phyloP scores from a whole-genome alignment of 1,139 yeast genomes.

The Protomyces inouyei region DNA sequence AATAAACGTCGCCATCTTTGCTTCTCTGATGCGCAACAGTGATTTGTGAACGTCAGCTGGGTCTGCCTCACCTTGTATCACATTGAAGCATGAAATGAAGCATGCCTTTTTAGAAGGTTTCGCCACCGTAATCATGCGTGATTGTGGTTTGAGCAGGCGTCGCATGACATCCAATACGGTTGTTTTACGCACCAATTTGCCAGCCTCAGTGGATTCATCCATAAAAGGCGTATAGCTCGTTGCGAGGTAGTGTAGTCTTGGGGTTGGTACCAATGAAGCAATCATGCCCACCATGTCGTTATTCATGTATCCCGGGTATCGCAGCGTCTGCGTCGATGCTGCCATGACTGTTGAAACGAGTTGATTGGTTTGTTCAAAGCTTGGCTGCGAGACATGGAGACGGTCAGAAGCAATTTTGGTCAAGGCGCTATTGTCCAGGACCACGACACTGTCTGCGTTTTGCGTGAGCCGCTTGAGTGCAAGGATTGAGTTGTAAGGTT shows the following conservation, averaged over 20 bases:
- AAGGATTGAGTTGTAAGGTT: slow-evolving; percentile 84
- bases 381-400: slow-evolving; percentile 44
- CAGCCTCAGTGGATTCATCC: slow-evolving; percentile 52
- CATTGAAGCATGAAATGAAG: slow-evolving; percentile 69
- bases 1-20: slow-evolving; percentile 62
- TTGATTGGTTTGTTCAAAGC: slow-evolving; percentile 74
- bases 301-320: slow-evolving; percentile 91
- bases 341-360: slow-evolving; percentile 76
- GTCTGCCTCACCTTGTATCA: slow-evolving; percentile 68
- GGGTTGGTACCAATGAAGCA: slow-evolving; percentile 80
- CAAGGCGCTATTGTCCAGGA: slow-evolving; percentile 85
- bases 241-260: slow-evolving; percentile 78
- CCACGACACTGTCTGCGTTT: slow-evolving; percentile 77
- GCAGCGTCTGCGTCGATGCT: slow-evolving; percentile 74
- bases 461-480: slow-evolving; percentile 78
- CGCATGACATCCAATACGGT: slow-evolving; percentile 80
- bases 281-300: slow-evolving; percentile 77
- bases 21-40: slow-evolving; percentile 65
- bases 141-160: slow-evolving; percentile 72
- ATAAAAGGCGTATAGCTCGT: slow-evolving; percentile 88
- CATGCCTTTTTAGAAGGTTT: slow-evolving; percentile 42
- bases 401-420: slow-evolving; percentile 58
- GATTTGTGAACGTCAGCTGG: slow-evolving; percentile 78
- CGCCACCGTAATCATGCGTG: slow-evolving; percentile 61
- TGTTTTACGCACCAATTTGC: slow-evolving; percentile 61